These are phyloP conservation scores for Ulmus americana DNA, from an alignment of 331 rosid species.

Conservation along the genomic window DNA sequence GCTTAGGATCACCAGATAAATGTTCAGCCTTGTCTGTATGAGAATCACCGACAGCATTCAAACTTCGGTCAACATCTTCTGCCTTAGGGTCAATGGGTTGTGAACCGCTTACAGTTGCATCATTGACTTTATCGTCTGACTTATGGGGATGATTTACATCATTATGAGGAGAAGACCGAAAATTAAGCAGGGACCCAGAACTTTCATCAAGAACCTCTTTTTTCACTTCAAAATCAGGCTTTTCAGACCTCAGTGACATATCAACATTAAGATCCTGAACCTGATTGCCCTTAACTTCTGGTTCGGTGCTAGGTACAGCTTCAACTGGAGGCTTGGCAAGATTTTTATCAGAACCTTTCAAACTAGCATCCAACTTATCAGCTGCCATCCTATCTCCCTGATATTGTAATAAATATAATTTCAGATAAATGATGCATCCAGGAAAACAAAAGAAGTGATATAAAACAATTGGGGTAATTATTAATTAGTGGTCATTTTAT, in stretches of 20 bases:
- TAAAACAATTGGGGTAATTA: not conserved
- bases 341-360: slow-evolving; percentile 29
- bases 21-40: slow-evolving; percentile 39
- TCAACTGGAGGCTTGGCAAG: slow-evolving; percentile 30
- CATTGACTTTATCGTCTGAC: slow-evolving; percentile 37
- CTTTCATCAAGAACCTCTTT: slow-evolving; percentile 43
- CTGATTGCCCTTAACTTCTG: slow-evolving; percentile 38
- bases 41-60: slow-evolving; percentile 41
- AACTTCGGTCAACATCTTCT: slow-evolving; percentile 35
- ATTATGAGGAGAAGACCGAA: slow-evolving; percentile 40
- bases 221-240: slow-evolving; percentile 39
- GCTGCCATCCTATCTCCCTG: slow-evolving; percentile 58
- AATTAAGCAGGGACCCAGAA: slow-evolving; percentile 34
- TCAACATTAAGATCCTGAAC: slow-evolving; percentile 41
- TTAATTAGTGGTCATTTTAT: not conserved
- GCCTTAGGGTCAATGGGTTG: slow-evolving; percentile 41
- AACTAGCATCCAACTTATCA: slow-evolving; percentile 32
- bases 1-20: slow-evolving; percentile 36
- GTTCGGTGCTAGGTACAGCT: slow-evolving; percentile 32
- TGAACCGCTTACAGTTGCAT: slow-evolving; percentile 29
- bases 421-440: slow-evolving; percentile 6
- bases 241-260: slow-evolving; percentile 29
- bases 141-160: slow-evolving; percentile 44
- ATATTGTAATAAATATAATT: slow-evolving; percentile 38
- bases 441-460: not conserved